Evolutionary conservation across 257 asterid species (phyloP).

Genomic region (Forsythia viridissima): DNA sequence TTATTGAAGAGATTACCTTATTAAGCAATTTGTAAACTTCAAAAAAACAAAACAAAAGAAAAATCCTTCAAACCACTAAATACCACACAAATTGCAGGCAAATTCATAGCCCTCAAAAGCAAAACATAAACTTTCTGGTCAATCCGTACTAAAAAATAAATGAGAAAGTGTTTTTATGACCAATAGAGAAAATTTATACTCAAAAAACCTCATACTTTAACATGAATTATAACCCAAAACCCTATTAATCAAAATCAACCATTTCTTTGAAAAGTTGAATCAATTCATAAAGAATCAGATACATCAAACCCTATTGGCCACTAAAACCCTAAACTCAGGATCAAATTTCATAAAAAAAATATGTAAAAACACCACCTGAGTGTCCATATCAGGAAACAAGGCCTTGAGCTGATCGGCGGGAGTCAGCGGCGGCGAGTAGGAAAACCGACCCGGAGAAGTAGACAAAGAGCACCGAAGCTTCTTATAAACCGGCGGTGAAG

Average conservation of each 20-base stretch:
- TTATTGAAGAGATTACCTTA: neutral
- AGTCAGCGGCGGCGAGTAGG: slow-evolving; percentile 35
- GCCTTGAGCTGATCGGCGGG: slow-evolving; percentile 52
- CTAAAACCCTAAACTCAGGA: neutral
- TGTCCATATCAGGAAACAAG: slow-evolving; percentile 58
- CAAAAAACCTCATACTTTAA: no score
- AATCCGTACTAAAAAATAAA: neutral
- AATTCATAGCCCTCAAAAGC: neutral
- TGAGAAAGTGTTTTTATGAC: neutral
- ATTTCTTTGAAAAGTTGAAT: neutral
- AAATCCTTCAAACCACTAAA: neutral
- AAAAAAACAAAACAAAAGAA: no score
- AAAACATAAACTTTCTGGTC: neutral
- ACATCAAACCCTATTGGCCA: neutral
- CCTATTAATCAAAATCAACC: neutral
- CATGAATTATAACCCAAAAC: neutral
- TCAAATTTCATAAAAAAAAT: neutral
- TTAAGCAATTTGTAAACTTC: neutral
- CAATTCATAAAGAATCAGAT: neutral
- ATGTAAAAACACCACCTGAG: neutral
- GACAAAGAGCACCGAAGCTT: slow-evolving; percentile 57
- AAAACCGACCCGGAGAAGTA: slow-evolving; percentile 50
- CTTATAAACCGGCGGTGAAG: slow-evolving; percentile 57
- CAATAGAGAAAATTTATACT: neutral
- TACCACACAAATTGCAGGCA: neutral